Evolutionary conservation across 1,139 yeast species (phyloP).

Genomic region (Nakaseomyces nivariensis): DNA sequence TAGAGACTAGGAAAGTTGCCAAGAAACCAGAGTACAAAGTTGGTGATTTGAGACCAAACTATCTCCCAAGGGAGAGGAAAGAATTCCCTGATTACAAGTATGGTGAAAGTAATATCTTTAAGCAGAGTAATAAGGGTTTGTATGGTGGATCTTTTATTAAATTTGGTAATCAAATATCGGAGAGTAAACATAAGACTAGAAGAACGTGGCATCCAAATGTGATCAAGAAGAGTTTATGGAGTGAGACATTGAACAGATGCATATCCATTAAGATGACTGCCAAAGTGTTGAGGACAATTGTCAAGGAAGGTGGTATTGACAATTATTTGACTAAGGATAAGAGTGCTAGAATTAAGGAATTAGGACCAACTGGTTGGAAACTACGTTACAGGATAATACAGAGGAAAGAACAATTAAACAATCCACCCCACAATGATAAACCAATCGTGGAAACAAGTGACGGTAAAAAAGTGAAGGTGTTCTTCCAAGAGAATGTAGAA

Average conservation of each 20-base stretch:
- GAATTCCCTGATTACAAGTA: conserved; percentile 72
- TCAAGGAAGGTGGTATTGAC: conserved; percentile 91
- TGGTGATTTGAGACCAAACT: conserved; percentile 38
- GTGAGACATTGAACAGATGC: conserved; percentile 56
- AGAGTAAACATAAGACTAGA: conserved; percentile 62
- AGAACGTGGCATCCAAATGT: conserved; percentile 80
- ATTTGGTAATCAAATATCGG: conserved; percentile 71
- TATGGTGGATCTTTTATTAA: conserved; percentile 82
- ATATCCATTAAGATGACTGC: conserved; percentile 61
- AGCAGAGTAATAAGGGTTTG: conserved; percentile 78
- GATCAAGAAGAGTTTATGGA: conserved; percentile 67
- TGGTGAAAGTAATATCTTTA: conserved; percentile 67
- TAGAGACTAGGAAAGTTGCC: conserved; percentile 34
- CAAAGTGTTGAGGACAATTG: conserved; percentile 72
- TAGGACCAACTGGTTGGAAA: conserved; percentile 89
- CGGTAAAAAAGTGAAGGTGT: conserved; percentile 38
- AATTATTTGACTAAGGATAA: conserved; percentile 77
- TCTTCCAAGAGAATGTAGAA: conserved; percentile 37
- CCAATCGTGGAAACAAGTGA: conserved; percentile 26
- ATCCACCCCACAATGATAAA: conserved; percentile 29
- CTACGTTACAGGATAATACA: conserved; percentile 63
- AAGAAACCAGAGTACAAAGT: conserved; percentile 32
- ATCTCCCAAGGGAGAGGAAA: conserved; percentile 41
- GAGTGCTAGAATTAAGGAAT: conserved; percentile 79
- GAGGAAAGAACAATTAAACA: conserved; percentile 24